Percentiles rank a stretch among this genome's conserved stretches.
These are phyloP conservation scores for Colletotrichum horii DNA, from an alignment of 2,329 filamentous ascomycete species.

Conservation along the genomic window DNA sequence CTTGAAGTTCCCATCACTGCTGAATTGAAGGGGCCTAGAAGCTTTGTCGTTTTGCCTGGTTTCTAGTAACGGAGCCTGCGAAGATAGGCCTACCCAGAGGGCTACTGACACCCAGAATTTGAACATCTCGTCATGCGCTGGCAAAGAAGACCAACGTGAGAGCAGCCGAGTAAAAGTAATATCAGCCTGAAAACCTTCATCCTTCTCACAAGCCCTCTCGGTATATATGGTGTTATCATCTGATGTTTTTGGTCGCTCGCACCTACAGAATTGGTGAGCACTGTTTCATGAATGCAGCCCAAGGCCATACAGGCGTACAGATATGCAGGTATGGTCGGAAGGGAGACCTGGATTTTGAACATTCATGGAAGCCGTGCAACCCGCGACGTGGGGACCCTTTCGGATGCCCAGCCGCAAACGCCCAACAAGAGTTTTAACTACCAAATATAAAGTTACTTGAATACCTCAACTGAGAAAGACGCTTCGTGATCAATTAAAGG, in stretches of 20 bases:
- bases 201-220: background rate
- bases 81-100: background rate
- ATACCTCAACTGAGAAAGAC: background rate
- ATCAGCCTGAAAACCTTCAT: background rate
- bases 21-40: slow-evolving; percentile 37
- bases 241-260: background rate
- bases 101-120: background rate
- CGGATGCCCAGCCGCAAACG: background rate
- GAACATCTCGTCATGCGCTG: background rate
- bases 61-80: background rate
- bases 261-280: background rate
- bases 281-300: slow-evolving; percentile 2
- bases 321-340: background rate
- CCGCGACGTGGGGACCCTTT: background rate
- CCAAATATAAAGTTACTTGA: background rate
- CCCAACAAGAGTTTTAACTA: background rate
- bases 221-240: slow-evolving; percentile 5
- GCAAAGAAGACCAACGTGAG: background rate
- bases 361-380: background rate
- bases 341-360: background rate
- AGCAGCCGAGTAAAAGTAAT: background rate
- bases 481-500: background rate
- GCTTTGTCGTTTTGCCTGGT: background rate
- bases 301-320: background rate
- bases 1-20: slow-evolving; percentile 51